These are phyloP conservation scores for Discostella pseudostelligera DNA, from an alignment of 108 stramenopile genomes.

Conservation along the genomic window DNA sequence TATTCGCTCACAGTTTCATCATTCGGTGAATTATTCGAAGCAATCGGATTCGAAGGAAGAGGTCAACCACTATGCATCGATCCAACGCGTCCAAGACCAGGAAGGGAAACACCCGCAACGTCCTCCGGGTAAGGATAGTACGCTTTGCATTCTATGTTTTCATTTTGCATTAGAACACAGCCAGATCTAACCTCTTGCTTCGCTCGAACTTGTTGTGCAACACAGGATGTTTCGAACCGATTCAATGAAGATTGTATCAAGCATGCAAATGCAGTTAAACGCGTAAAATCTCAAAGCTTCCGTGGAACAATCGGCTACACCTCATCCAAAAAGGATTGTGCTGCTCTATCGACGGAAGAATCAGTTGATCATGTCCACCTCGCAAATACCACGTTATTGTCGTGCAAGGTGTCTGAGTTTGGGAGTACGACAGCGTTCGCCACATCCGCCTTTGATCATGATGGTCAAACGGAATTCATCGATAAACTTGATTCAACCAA, in stretches of 20 bases:
- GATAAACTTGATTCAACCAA: no score
- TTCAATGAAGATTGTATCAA: neutral
- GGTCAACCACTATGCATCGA: neutral
- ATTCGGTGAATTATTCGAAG: no score
- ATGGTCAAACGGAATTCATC: no score
- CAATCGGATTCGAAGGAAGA: no score
- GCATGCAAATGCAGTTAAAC: conserved; percentile 2
- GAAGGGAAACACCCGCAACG: neutral
- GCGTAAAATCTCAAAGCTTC: neutral
- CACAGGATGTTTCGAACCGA: conserved; percentile 6
- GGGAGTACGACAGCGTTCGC: no score
- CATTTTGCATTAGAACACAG: neutral
- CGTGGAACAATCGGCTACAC: neutral
- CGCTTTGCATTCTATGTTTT: neutral
- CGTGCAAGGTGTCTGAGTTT: no score
- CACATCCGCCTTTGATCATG: no score
- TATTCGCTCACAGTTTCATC: no score
- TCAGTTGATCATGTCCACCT: neutral
- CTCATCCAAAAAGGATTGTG: neutral
- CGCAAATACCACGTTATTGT: no score
- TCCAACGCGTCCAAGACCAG: neutral
- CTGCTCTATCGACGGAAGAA: neutral
- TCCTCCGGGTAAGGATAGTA: neutral
- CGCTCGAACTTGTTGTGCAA: neutral
- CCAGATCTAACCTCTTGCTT: neutral